Conservation (phyloP, 2,329 filamentous ascomycete species). For the Lecanoromycetidae sp. region DNA sequence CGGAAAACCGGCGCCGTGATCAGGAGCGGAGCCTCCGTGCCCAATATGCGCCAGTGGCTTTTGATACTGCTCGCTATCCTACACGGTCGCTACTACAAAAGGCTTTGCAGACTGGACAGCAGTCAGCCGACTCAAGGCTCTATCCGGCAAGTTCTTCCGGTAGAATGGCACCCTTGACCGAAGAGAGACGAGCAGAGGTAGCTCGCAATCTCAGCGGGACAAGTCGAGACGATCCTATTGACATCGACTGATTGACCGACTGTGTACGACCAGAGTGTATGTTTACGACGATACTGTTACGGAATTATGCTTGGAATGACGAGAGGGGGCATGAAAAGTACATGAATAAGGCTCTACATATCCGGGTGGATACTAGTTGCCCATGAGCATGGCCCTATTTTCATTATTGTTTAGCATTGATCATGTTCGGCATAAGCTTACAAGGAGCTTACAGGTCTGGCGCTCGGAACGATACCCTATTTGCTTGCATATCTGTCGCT, state of each 20-base stretch:
- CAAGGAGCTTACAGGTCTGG: conserved; percentile 5
- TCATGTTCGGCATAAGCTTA: conserved; percentile 9
- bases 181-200: conserved; percentile 6
- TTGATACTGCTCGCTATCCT: too few species aligned
- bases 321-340: not conserved
- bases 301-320: not conserved
- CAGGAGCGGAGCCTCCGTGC: too few species aligned
- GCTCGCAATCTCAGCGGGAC: not conserved
- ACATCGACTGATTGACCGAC: conserved; percentile 4
- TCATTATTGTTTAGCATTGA: not conserved
- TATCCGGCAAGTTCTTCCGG: too few species aligned
- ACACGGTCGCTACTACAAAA: not conserved
- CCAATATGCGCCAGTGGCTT: too few species aligned
- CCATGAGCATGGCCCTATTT: not conserved
- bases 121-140: too few species aligned
- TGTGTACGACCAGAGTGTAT: not conserved
- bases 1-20: too few species aligned
- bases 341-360: not conserved
- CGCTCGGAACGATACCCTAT: conserved; percentile 8
- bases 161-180: conserved; percentile 4
- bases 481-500: not conserved
- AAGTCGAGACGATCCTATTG: conserved; percentile 4
- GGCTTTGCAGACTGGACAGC: not conserved
- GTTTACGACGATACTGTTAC: not conserved
- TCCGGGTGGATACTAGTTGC: not conserved